Conservation (phyloP, 345 rosid species). For the Geranium rotundifolium region DNA sequence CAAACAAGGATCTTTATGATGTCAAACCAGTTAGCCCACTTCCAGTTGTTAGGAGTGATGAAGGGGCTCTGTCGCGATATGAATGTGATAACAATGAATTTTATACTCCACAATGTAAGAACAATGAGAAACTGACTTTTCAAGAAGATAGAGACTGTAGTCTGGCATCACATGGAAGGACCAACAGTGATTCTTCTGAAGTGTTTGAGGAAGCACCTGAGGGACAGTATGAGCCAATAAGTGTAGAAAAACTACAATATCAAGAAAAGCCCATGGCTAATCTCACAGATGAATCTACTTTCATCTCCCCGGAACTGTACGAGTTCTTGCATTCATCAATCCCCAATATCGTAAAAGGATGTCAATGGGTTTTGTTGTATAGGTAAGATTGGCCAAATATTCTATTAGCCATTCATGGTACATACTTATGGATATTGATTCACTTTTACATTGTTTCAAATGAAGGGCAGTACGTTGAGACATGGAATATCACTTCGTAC, state of each 20-base stretch:
- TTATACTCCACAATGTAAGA: conserved; percentile 5
- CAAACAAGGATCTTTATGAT: conserved; percentile 25
- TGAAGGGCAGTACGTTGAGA: conserved; percentile 97
- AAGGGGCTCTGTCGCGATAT: conserved; percentile 11
- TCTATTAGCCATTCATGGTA: no score
- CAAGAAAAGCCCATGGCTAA: conserved; percentile 25
- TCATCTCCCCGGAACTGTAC: conserved; percentile 49
- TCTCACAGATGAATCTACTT: conserved; percentile 47
- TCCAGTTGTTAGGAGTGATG: conserved; percentile 32
- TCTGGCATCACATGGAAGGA: conserved; percentile 12
- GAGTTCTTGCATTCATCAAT: conserved; percentile 68
- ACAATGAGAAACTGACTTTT: conserved; percentile 7
- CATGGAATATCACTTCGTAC: conserved; percentile 96
- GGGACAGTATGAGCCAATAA: no score
- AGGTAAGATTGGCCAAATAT: conserved; percentile 34
- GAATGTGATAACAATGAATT: conserved; percentile 4
- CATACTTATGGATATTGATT: conserved; percentile 18
- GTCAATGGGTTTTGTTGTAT: conserved; percentile 76
- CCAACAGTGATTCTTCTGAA: conserved; percentile 24
- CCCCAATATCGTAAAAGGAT: conserved; percentile 80
- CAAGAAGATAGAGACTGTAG: conserved; percentile 7
- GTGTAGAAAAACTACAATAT: conserved; percentile 10
- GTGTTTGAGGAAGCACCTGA: conserved; percentile 33
- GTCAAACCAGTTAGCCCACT: conserved; percentile 28
- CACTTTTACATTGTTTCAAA: conserved; percentile 27